These are phyloP conservation scores for Chlamydomonas sp. DNA, from an alignment of 139 green algal species.

Conservation along the genomic window DNA sequence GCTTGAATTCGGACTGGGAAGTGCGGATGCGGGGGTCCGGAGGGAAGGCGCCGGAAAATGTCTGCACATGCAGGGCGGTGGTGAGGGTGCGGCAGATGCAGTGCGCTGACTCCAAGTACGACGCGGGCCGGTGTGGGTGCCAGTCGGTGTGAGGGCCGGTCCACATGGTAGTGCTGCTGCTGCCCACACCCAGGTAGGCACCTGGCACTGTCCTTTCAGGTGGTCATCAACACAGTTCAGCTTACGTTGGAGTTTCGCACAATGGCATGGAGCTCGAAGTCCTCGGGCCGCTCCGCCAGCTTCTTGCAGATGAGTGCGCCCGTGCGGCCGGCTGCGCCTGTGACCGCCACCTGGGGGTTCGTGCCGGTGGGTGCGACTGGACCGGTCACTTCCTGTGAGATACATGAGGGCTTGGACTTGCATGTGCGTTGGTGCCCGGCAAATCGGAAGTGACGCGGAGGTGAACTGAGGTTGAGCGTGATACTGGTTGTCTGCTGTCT, in stretches of 20 bases:
- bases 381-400: not conserved
- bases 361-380: constrained; percentile 25
- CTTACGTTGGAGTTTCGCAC: constrained; percentile 66
- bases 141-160: too few relatives aligned
- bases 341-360: constrained; percentile 71
- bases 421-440: too few relatives aligned
- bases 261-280: constrained; percentile 57
- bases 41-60: too few relatives aligned
- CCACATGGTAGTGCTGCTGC: not conserved
- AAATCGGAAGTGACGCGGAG: too few relatives aligned
- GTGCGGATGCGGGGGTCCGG: too few relatives aligned
- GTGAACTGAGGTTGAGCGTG: too few relatives aligned
- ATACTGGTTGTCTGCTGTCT: too few relatives aligned
- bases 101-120: too few relatives aligned
- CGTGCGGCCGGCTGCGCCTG: constrained; percentile 78
- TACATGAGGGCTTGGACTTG: too few relatives aligned
- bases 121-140: too few relatives aligned
- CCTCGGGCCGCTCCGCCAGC: constrained; percentile 53
- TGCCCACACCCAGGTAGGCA: not conserved
- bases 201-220: not conserved
- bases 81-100: too few relatives aligned
- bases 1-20: not conserved
- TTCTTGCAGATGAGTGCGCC: constrained; percentile 76
- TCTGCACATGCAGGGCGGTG: too few relatives aligned
- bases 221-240: not conserved